Evolutionary conservation across 2,329 filamentous ascomycete genomes (phyloP).

Genomic region (Colletotrichum liaoningense): DNA sequence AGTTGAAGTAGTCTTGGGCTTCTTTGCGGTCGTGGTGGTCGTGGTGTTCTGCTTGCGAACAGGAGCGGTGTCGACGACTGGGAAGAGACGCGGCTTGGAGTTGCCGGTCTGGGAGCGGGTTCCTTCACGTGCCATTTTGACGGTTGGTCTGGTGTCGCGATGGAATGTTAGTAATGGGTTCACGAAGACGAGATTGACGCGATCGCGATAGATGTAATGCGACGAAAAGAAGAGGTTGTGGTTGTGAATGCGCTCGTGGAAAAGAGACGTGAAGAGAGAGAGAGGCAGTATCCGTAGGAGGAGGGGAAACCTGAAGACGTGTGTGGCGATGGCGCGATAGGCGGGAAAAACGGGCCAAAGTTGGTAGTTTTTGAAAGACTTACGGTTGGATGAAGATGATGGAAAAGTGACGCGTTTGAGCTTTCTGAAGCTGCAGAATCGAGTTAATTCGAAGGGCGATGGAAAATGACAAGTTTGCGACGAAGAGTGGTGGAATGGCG

Average conservation of each 20-base stretch:
- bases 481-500: neutral
- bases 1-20: slow-evolving; percentile 21
- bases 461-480: neutral
- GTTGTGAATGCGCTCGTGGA: slow-evolving; percentile 12
- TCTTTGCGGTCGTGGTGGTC: slow-evolving; percentile 16
- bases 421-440: slow-evolving; percentile 15
- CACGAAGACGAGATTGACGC: neutral
- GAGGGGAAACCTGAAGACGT: neutral
- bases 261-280: neutral
- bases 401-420: neutral
- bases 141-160: neutral
- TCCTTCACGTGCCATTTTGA: slow-evolving; percentile 60
- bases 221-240: neutral
- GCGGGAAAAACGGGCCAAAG: neutral
- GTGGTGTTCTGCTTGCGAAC: slow-evolving; percentile 52
- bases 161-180: neutral
- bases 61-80: slow-evolving; percentile 59
- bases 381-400: neutral
- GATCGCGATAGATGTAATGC: slow-evolving; percentile 2
- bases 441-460: neutral
- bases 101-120: slow-evolving; percentile 64
- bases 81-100: slow-evolving; percentile 64
- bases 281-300: neutral
- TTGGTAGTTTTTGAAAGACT: neutral
- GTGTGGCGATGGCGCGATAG: slow-evolving; percentile 5